Evolutionary conservation across 73 alveolate genomes (phyloP).

Genomic region (Stentor coeruleus): DNA sequence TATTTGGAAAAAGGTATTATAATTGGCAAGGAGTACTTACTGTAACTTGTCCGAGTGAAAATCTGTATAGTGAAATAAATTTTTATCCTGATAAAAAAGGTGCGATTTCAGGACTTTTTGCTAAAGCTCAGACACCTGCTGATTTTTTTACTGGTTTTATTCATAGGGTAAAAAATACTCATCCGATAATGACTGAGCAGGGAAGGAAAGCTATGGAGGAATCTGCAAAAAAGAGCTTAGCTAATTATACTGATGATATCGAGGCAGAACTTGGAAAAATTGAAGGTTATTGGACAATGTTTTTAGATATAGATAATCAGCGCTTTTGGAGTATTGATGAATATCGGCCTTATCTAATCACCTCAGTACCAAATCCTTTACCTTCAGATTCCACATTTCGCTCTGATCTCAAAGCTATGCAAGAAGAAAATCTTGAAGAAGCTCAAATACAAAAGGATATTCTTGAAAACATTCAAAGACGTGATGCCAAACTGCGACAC

Average conservation of each 20-base stretch:
- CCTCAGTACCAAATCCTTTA: conserved; percentile 38
- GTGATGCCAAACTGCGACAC: not conserved
- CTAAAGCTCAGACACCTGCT: conserved; percentile 3
- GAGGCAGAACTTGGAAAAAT: not conserved
- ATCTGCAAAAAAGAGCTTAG: not conserved
- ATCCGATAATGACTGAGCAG: not conserved
- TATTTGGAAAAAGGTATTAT: not conserved
- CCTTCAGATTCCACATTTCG: conserved; percentile 50
- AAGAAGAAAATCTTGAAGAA: conserved; percentile 7
- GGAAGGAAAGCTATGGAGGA: conserved; percentile 12
- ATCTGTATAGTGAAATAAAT: not conserved
- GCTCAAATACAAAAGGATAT: conserved; percentile 21
- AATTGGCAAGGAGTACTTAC: conserved; percentile 18
- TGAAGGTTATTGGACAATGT: conserved; percentile 20
- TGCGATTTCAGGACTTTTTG: not conserved
- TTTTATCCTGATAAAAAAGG: conserved; percentile 18
- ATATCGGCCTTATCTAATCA: conserved; percentile 35
- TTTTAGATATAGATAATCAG: not conserved
- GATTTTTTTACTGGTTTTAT: not conserved
- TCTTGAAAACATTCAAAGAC: not conserved
- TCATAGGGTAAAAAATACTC: not conserved
- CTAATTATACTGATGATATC: not conserved
- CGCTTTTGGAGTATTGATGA: conserved; percentile 12
- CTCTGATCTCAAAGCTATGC: conserved; percentile 30
- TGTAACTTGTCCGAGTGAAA: not conserved